These are phyloP conservation scores for Ehretia macrophylla DNA, from an alignment of 257 asterid species.

Conservation along the genomic window DNA sequence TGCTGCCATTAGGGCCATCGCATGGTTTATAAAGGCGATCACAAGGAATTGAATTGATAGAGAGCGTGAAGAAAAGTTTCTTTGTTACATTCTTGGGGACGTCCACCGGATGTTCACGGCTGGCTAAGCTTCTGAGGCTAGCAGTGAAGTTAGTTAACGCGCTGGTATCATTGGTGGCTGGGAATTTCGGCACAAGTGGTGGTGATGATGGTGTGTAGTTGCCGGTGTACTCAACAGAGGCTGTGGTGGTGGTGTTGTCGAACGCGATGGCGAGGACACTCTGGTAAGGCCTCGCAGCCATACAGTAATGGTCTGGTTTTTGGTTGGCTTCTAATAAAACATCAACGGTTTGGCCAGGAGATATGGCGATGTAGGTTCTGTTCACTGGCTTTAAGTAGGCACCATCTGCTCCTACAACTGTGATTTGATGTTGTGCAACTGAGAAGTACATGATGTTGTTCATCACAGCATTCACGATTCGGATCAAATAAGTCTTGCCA, in stretches of 20 bases:
- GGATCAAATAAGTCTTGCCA: conserved; percentile 46
- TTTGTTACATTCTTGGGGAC: no score
- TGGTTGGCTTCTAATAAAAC: conserved; percentile 44
- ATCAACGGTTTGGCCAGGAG: conserved; percentile 65
- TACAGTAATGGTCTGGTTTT: conserved; percentile 46
- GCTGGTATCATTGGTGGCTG: conserved; percentile 9
- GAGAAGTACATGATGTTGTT: conserved; percentile 51
- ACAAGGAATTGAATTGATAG: no score
- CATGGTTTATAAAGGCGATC: no score
- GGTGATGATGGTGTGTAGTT: conserved; percentile 30
- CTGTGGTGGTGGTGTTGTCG: conserved; percentile 39
- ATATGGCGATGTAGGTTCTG: conserved; percentile 33
- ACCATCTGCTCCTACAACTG: conserved; percentile 56
- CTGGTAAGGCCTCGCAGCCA: conserved; percentile 44
- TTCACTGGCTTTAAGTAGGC: conserved; percentile 40
- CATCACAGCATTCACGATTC: conserved; percentile 53
- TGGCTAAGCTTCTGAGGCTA: no score
- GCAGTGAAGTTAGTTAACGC: conserved; percentile 24
- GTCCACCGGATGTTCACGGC: no score
- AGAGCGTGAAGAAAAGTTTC: no score
- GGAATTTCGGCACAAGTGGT: conserved; percentile 33
- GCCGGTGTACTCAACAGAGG: conserved; percentile 28
- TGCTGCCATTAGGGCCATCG: no score
- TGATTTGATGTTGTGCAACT: conserved; percentile 46
- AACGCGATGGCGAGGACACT: neutral